These are phyloP conservation scores for Begonia masoniana DNA, from an alignment of 306 rosid species.

Conservation along the genomic window DNA sequence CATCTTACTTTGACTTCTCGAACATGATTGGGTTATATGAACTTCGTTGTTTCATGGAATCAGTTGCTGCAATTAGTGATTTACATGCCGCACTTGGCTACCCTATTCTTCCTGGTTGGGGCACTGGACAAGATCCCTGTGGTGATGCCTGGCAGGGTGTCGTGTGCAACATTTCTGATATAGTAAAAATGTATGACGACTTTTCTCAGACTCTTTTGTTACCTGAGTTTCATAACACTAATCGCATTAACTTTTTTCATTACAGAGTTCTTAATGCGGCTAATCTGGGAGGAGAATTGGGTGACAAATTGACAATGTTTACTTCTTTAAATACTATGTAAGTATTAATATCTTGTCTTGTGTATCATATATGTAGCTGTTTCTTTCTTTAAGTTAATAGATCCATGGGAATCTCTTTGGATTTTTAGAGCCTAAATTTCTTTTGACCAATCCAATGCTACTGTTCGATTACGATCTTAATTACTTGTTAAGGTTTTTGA, in stretches of 20 bases:
- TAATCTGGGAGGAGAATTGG: slow-evolving; percentile 82
- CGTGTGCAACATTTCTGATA: slow-evolving; percentile 45
- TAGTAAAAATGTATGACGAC: slow-evolving; percentile 49
- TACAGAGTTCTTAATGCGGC: slow-evolving; percentile 63
- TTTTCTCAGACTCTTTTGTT: not conserved
- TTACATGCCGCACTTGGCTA: slow-evolving; percentile 56
- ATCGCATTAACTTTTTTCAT: slow-evolving; percentile 15
- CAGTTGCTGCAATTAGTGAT: slow-evolving; percentile 75
- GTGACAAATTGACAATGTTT: slow-evolving; percentile 52
- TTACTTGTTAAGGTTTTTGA: too few species aligned
- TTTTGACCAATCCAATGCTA: too few species aligned
- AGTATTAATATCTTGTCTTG: slow-evolving; percentile 8
- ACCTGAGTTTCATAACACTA: slow-evolving; percentile 4
- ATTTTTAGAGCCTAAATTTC: too few species aligned
- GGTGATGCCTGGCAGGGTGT: slow-evolving; percentile 95
- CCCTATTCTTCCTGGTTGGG: slow-evolving; percentile 85
- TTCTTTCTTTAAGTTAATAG: too few species aligned
- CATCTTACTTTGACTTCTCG: too few species aligned
- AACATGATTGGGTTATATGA: slow-evolving; percentile 3
- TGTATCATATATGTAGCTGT: too few species aligned
- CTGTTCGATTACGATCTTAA: too few species aligned
- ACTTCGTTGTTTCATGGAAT: slow-evolving; percentile 13
- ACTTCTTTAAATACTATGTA: slow-evolving; percentile 56
- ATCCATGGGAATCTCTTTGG: too few species aligned
- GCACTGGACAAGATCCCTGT: slow-evolving; percentile 79